Conservation (phyloP, 2,329 filamentous ascomycete genomes). For the Aspergillus sp. region DNA sequence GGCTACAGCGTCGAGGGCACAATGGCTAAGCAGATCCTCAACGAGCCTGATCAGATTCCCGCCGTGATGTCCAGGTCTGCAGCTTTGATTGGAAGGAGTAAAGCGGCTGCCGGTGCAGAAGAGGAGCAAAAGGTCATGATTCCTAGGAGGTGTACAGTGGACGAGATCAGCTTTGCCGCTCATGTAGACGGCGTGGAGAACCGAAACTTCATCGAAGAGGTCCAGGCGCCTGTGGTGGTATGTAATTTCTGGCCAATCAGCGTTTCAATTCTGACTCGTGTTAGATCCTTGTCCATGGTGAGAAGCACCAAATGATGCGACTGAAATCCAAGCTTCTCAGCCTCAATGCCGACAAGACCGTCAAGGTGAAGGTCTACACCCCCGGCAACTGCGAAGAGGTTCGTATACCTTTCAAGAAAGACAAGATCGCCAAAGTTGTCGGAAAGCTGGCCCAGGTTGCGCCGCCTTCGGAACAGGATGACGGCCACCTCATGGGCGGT, state of each 20-base stretch:
- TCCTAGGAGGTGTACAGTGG: slow-evolving; percentile 80
- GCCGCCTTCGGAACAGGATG: slow-evolving; percentile 47
- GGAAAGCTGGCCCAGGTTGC: slow-evolving; percentile 79
- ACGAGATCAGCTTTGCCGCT: slow-evolving; percentile 91
- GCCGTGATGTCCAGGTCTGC: slow-evolving; percentile 73
- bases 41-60: slow-evolving; percentile 88
- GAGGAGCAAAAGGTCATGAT: slow-evolving; percentile 87
- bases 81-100: slow-evolving; percentile 44
- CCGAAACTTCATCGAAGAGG: slow-evolving; percentile 91
- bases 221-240: slow-evolving; percentile 84
- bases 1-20: slow-evolving; percentile 98
- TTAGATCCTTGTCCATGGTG: slow-evolving; percentile 93
- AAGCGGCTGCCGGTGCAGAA: slow-evolving; percentile 51
- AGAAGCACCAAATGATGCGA: slow-evolving; percentile 96
- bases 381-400: slow-evolving; percentile 93
- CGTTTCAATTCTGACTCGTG: not conserved
- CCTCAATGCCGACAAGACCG: slow-evolving; percentile 71
- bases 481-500: slow-evolving; percentile 64
- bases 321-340: slow-evolving; percentile 89
- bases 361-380: slow-evolving; percentile 84
- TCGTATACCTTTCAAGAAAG: slow-evolving; percentile 86
- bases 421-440: slow-evolving; percentile 93
- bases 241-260: slow-evolving; percentile 30
- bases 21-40: slow-evolving; percentile 92
- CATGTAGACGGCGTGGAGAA: slow-evolving; percentile 96